These are phyloP conservation scores for Leccinum longicurvipes DNA, from an alignment of 768 basidiomycete genomes.

Conservation along the genomic window DNA sequence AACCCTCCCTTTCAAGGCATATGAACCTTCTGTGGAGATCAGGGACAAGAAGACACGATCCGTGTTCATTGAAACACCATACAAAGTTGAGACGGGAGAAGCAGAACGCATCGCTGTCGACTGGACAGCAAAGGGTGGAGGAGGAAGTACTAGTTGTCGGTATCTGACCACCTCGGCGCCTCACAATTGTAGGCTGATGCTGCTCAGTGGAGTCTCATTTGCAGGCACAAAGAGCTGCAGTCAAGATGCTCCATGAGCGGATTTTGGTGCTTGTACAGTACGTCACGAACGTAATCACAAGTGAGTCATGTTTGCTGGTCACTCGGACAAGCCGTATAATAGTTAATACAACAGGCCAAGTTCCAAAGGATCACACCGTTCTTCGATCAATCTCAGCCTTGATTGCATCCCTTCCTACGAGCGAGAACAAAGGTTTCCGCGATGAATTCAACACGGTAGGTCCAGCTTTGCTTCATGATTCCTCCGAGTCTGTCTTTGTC, in stretches of 20 bases:
- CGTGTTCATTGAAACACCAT: conserved; percentile 81
- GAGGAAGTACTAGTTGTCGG: conserved; percentile 77
- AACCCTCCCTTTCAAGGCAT: conserved; percentile 88
- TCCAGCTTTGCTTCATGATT: conserved; percentile 1
- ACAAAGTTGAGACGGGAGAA: conserved; percentile 93
- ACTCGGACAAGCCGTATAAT: background rate
- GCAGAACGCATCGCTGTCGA: conserved; percentile 98
- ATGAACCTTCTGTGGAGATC: conserved; percentile 87
- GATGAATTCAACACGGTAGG: conserved; percentile 86
- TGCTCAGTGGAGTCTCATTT: conserved; percentile 82
- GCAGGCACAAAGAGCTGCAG: conserved; percentile 88
- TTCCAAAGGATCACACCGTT: conserved; percentile 73
- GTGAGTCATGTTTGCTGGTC: conserved; percentile 37
- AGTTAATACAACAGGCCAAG: conserved; percentile 47
- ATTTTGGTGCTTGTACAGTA: conserved; percentile 86
- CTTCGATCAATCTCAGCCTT: conserved; percentile 84
- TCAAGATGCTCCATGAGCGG: conserved; percentile 95
- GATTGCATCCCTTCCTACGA: conserved; percentile 84
- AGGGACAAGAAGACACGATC: conserved; percentile 72
- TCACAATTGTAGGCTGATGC: background rate
- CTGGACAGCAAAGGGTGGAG: conserved; percentile 86
- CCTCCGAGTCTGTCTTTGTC: background rate
- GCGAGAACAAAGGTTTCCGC: conserved; percentile 76
- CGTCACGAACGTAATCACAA: conserved; percentile 69
- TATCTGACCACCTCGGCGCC: conserved; percentile 9